Evolutionary conservation across 768 basidiomycete genomes (phyloP), one percentile per base, ranked within the genome.

Genomic region (Calvatia gigantea): DNA sequence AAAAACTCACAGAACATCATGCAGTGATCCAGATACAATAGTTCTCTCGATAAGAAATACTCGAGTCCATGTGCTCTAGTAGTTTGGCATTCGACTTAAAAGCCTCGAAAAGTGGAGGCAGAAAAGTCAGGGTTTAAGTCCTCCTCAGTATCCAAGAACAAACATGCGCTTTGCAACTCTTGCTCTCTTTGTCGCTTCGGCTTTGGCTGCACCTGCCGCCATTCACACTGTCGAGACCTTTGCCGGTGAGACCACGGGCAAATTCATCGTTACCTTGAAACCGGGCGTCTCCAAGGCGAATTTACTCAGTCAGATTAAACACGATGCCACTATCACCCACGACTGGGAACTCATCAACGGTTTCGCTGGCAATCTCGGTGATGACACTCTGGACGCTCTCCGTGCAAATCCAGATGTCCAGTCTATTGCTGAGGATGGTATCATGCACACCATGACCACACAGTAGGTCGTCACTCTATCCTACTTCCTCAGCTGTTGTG

Each of bases 221-320:
- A 42, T 64, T 15, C 63, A 55, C 23, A n/a, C 62, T 19, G 59
- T 70, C 49, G 60, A 67, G 52, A 65, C 50, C 7, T 68, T 56
- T 48, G 11, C 58, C 9, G 68, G 68, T 2, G 51, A 59, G 42
- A 70, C 61, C 3, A 64, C 59, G 2, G 70, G 70, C 21, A 64
- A 57, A 29, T 65, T 67, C 60, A 69, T 73, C 33, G 64, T 71
- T 53, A 64, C 64, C 37, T 53, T 73, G 31, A 72, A 69, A 59
- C 54, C 63, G 7, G 69, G 68, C 7, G 63, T 60, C 14, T 54
- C 62, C 12, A 62, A 60, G 44, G 28, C 46, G n/a, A 54, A 47
- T 39, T 54, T 67, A 46, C 21, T 66, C 21, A 47, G 53, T 27
- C 47, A 54, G 21, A 39, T 60, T 37, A 51, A 58, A 28, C 15